A percentile compares a stretch with the other conserved stretches of the same genome.
Conservation (phyloP, 2,329 filamentous ascomycete genomes). For the Epichloe sp. region DNA sequence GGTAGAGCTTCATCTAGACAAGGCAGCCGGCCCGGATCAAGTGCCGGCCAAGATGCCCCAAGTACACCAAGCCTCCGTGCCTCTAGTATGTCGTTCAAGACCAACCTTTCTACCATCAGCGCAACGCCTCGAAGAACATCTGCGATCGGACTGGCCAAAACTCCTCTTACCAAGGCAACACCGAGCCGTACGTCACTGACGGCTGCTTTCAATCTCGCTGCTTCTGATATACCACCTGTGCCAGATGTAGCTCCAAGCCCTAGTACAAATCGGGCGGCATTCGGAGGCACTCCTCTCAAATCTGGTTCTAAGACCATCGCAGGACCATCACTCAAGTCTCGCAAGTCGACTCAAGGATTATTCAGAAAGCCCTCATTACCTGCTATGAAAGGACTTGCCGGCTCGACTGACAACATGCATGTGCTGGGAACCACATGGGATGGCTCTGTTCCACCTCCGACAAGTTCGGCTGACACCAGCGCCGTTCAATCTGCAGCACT, state of each 20-base stretch:
- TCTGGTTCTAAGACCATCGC: constrained; percentile 34
- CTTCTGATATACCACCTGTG: constrained; percentile 11
- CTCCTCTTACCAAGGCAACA: constrained; percentile 13
- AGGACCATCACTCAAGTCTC: constrained; percentile 32
- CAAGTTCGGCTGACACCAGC: constrained; percentile 7
- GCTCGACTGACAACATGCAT: not conserved
- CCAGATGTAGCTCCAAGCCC: constrained; percentile 18
- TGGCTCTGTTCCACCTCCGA: constrained; percentile 15
- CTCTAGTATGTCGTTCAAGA: constrained; percentile 30
- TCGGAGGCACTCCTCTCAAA: constrained; percentile 19
- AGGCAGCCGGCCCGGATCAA: constrained; percentile 42
- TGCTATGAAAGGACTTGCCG: constrained; percentile 19
- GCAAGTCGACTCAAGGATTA: constrained; percentile 39
- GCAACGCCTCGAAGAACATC: constrained; percentile 28
- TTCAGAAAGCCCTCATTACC: constrained; percentile 39
- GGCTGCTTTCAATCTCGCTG: constrained; percentile 14
- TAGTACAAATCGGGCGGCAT: constrained; percentile 25
- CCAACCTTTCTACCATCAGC: constrained; percentile 28
- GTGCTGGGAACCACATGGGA: constrained; percentile 15
- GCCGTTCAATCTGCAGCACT: constrained; percentile 10
- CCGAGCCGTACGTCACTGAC: constrained; percentile 12
- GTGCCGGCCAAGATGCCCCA: constrained; percentile 32
- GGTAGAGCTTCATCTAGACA: constrained; percentile 35
- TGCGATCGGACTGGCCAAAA: constrained; percentile 9
- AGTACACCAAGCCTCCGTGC: constrained; percentile 26